Evolutionary conservation across 192 early-diverging fungal species (phyloP), one percentile per base, ranked within the genome.

Genomic region (Anaeromyces robustus): DNA sequence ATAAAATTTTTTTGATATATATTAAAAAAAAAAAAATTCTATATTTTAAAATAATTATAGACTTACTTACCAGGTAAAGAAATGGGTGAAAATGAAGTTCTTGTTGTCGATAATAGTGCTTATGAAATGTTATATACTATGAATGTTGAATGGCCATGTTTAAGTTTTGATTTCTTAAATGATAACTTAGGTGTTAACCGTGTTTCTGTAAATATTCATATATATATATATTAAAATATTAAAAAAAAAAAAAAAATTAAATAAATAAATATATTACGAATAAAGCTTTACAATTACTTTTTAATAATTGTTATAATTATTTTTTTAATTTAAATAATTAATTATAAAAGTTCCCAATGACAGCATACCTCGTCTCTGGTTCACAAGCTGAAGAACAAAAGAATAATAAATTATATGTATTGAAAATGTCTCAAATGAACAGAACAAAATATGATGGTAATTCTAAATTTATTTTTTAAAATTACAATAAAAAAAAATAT

Each of bases 121-220:
- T 99, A 99, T 87, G 94, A 95, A 81, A 98, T 99, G 98, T 91
- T 99, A 80, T 97, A 99, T 87, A 88, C 88, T 29, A 89, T 99
- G 89, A 88, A 94, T 77, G 94, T 95, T 31, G 91, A 96, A 84
- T 96, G 96, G 94, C 98, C 98, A 30, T 97, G 96, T 84, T 90
- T 99, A 78, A 95, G 93, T 85, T 99, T 99, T 82, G 98, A 99
- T 84, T 89, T 99, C 82, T 87, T 99, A 78, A 88, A 91, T 29
- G 96, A 98, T 84, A 91, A 91, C 43, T 86, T 97, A 39, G 97
- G 96, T 12, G 86, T 85, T 30, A 89, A 90, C 80, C 87, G 96
- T 79, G 92, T 89, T 43, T 89, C 87, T 22, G 90, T 91, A 87
- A 79, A 84, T 85, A 29, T 28, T 37, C 6, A 68, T 52, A 52